Evolutionary conservation across 805 yeast species (phyloP).

Genomic region (Blastobotrys chiropterorum): DNA sequence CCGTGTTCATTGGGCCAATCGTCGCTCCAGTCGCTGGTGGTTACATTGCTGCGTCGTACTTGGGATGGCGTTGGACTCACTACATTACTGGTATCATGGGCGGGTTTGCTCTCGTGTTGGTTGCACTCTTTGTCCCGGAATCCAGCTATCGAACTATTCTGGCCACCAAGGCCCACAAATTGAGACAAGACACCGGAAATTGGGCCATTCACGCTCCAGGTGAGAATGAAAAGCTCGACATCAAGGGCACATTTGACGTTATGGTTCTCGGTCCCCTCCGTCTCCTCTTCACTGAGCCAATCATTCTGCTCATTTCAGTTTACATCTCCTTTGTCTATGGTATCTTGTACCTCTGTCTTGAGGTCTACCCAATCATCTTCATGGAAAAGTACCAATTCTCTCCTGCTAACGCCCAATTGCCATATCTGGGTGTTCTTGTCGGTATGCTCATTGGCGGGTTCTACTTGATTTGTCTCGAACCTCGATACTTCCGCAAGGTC

Average conservation of each 20-base stretch:
- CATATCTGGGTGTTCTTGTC: constrained; percentile 69
- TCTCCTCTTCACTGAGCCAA: constrained; percentile 66
- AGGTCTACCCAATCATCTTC: constrained; percentile 71
- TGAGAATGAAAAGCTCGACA: constrained; percentile 49
- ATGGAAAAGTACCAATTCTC: constrained; percentile 50
- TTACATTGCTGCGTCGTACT: constrained; percentile 47
- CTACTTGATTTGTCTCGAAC: constrained; percentile 48
- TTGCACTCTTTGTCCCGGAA: constrained; percentile 47
- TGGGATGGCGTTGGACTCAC: constrained; percentile 84
- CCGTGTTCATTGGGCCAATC: constrained; percentile 66
- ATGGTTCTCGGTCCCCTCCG: constrained; percentile 59
- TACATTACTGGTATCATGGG: constrained; percentile 63
- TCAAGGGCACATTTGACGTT: constrained; percentile 53
- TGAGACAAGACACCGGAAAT: constrained; percentile 64
- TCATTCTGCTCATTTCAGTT: constrained; percentile 54
- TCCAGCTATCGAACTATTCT: constrained; percentile 65
- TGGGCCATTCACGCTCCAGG: constrained; percentile 78
- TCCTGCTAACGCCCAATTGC: constrained; percentile 62
- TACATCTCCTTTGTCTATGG: constrained; percentile 78
- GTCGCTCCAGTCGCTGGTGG: constrained; percentile 70
- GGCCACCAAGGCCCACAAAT: constrained; percentile 52
- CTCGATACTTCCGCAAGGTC: constrained; percentile 42
- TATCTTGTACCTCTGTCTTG: constrained; percentile 61
- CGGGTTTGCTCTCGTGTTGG: constrained; percentile 35
- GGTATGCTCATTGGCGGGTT: constrained; percentile 55